Evolutionary conservation across 306 rosid species (phyloP).

Genomic region (Arachis stenosperma): DNA sequence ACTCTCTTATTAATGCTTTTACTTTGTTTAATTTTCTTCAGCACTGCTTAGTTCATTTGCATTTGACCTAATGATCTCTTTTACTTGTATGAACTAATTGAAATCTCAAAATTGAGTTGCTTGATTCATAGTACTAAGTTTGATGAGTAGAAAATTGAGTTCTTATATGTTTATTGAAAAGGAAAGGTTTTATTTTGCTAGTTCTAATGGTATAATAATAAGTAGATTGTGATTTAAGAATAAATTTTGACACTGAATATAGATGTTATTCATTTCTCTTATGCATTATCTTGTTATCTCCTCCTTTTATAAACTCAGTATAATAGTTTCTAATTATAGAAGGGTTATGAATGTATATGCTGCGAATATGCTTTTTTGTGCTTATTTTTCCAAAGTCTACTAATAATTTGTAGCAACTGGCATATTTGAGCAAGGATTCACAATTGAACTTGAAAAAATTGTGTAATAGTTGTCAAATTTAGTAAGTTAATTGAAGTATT

Average conservation of each 20-base stretch:
- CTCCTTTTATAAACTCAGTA: background rate
- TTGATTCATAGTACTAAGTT: too few relatives aligned
- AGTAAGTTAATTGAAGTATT: background rate
- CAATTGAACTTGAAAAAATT: constrained; percentile 6
- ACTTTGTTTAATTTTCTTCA: too few relatives aligned
- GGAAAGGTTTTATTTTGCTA: too few relatives aligned
- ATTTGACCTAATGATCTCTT: too few relatives aligned
- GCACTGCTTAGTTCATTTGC: too few relatives aligned
- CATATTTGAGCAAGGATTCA: background rate
- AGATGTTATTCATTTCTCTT: constrained; percentile 14
- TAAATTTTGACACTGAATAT: background rate
- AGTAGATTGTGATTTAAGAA: background rate
- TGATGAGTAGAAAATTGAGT: too few relatives aligned
- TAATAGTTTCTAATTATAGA: constrained; percentile 6
- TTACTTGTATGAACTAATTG: too few relatives aligned
- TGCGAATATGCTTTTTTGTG: background rate
- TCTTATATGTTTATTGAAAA: too few relatives aligned
- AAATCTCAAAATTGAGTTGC: too few relatives aligned
- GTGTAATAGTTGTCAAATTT: background rate
- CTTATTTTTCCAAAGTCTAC: background rate
- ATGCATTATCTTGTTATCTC: background rate
- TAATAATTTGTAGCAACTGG: background rate
- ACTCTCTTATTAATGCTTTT: too few relatives aligned
- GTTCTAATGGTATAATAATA: too few relatives aligned
- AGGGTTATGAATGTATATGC: background rate